Conservation (phyloP, 2,329 filamentous ascomycete species). For the Nigrograna mackinnonii region DNA sequence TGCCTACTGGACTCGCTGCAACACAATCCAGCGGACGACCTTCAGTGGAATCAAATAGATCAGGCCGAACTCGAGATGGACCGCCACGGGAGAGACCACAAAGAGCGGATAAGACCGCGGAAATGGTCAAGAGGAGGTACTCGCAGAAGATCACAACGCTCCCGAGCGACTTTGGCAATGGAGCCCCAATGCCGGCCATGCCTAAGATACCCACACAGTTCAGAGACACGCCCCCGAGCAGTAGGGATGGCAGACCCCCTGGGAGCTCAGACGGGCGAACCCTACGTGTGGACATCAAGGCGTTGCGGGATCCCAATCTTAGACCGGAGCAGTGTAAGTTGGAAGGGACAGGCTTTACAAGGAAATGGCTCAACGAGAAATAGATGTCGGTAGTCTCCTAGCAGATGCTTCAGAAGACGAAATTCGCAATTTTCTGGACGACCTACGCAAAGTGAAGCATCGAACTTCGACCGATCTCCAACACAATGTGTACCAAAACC, state of each 20-base stretch:
- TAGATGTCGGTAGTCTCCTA: slow-evolving; percentile 69
- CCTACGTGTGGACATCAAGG: slow-evolving; percentile 74
- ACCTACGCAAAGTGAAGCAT: slow-evolving; percentile 74
- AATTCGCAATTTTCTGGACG: slow-evolving; percentile 78
- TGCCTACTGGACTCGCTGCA: slow-evolving; percentile 32
- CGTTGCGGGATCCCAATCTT: slow-evolving; percentile 78
- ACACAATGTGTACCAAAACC: slow-evolving; percentile 94
- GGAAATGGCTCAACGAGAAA: too few relatives aligned
- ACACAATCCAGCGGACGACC: slow-evolving; percentile 38
- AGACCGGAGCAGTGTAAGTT: slow-evolving; percentile 75
- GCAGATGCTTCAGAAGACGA: slow-evolving; percentile 87
- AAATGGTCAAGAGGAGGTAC: slow-evolving; percentile 92
- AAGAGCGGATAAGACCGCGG: slow-evolving; percentile 62
- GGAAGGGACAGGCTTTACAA: too few relatives aligned
- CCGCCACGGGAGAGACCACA: slow-evolving; percentile 46
- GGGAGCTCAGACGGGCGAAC: slow-evolving; percentile 55
- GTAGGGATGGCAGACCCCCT: slow-evolving; percentile 51
- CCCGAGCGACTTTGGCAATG: slow-evolving; percentile 69
- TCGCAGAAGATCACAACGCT: slow-evolving; percentile 87
- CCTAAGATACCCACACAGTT: slow-evolving; percentile 68
- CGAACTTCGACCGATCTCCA: slow-evolving; percentile 84
- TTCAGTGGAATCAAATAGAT: slow-evolving; percentile 40
- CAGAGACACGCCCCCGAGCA: slow-evolving; percentile 50
- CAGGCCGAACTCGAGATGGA: slow-evolving; percentile 29
- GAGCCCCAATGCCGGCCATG: slow-evolving; percentile 63